These are phyloP conservation scores for Candida pseudoglaebosa DNA, from an alignment of 805 yeast species.

Conservation along the genomic window DNA sequence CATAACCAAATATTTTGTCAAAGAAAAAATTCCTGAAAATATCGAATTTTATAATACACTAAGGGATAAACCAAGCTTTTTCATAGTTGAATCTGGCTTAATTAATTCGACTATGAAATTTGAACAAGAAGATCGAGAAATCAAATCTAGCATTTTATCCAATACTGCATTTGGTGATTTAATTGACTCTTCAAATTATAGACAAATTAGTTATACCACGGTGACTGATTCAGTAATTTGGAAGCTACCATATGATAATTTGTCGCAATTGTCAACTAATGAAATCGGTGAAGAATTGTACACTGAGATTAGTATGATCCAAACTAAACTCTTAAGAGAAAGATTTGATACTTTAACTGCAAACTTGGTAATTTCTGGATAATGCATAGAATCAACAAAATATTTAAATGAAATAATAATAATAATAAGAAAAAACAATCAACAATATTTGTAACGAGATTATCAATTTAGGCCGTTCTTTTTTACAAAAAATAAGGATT, in stretches of 20 bases:
- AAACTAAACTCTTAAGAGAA: slow-evolving; percentile 60
- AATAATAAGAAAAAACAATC: too few relatives aligned
- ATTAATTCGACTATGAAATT: slow-evolving; percentile 34
- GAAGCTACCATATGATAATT: slow-evolving; percentile 50
- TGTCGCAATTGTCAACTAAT: slow-evolving; percentile 44
- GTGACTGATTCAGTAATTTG: slow-evolving; percentile 66
- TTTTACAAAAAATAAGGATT: too few relatives aligned
- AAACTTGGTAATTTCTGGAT: slow-evolving; percentile 63
- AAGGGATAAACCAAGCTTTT: slow-evolving; percentile 47
- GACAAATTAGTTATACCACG: slow-evolving; percentile 47
- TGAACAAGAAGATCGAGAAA: slow-evolving; percentile 34
- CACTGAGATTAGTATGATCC: slow-evolving; percentile 60
- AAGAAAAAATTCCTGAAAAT: slow-evolving; percentile 45
- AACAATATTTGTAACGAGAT: too few relatives aligned
- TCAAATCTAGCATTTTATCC: slow-evolving; percentile 52
- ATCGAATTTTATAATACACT: slow-evolving; percentile 44
- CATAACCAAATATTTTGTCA: slow-evolving; percentile 49
- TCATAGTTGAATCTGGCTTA: slow-evolving; percentile 49
- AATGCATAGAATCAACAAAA: slow-evolving; percentile 6
- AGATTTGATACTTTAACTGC: slow-evolving; percentile 75
- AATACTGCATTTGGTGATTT: slow-evolving; percentile 72
- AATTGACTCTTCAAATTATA: slow-evolving; percentile 29
- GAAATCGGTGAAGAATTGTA: slow-evolving; percentile 48
- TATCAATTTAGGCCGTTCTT: too few relatives aligned
- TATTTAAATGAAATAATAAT: too few relatives aligned